Conservation (phyloP, 208 protist genomes). For the Leishmania arabica region DNA sequence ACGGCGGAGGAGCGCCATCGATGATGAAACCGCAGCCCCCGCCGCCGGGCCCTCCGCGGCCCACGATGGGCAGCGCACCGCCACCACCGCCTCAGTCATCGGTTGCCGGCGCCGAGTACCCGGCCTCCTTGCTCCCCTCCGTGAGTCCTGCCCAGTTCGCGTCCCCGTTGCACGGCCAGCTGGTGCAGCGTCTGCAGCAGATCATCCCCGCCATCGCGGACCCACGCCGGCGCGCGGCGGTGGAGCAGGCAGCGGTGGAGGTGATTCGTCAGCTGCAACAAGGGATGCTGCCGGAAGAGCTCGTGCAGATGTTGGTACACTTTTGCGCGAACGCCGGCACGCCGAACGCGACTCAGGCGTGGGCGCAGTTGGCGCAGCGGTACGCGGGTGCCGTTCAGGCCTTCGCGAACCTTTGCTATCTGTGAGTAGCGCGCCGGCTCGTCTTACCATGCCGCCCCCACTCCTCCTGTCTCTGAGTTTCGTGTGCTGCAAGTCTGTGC, state of each 20-base stretch:
- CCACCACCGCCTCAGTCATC: constrained; percentile 18
- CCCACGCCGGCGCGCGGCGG: constrained; percentile 38
- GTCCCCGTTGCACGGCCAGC: constrained; percentile 22
- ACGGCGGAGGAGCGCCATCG: neutral
- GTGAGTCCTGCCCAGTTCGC: constrained; percentile 20
- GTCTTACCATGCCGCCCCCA: neutral
- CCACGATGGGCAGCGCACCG: constrained; percentile 7
- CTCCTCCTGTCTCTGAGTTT: constrained; percentile 13
- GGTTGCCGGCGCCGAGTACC: neutral
- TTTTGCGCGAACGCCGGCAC: constrained; percentile 51
- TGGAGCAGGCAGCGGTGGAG: constrained; percentile 59
- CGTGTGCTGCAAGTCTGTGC: neutral
- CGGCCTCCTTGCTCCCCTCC: constrained; percentile 1
- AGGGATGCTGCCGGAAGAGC: constrained; percentile 43
- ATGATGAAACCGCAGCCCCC: constrained; percentile 4
- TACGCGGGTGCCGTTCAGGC: constrained; percentile 49
- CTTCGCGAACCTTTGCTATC: constrained; percentile 60
- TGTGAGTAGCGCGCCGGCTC: constrained; percentile 25
- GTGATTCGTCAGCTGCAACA: constrained; percentile 52
- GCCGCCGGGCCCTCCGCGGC: neutral
- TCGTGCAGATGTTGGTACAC: constrained; percentile 47
- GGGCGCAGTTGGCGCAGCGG: constrained; percentile 43
- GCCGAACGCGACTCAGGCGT: constrained; percentile 38
- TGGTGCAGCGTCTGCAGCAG: constrained; percentile 43
- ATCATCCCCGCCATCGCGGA: constrained; percentile 43